phyloP scores from a whole-genome alignment of 768 basidiomycete species.

The Termitomyces sp. region DNA sequence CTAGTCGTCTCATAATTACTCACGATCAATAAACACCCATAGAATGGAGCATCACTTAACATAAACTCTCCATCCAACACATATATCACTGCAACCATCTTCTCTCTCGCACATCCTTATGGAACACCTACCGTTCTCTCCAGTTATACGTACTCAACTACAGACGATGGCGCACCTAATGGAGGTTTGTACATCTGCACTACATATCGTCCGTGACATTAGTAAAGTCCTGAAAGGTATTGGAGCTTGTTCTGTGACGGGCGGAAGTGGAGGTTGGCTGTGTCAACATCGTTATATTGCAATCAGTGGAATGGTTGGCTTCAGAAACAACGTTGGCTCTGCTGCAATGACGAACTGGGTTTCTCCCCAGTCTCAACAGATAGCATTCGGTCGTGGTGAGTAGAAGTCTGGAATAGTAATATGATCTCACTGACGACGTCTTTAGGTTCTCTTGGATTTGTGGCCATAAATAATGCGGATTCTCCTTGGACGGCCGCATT shows the following conservation, averaged over 20 bases:
- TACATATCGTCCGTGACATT: neutral
- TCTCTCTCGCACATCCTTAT: slow-evolving; percentile 63
- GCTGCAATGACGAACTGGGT: slow-evolving; percentile 51
- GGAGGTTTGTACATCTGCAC: slow-evolving; percentile 27
- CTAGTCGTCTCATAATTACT: neutral
- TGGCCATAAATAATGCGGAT: slow-evolving; percentile 64
- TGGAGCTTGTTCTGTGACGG: slow-evolving; percentile 17
- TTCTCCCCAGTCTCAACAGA: slow-evolving; percentile 49
- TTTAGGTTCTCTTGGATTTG: slow-evolving; percentile 49
- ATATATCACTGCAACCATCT: slow-evolving; percentile 53
- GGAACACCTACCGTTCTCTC: slow-evolving; percentile 62
- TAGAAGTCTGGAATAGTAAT: neutral
- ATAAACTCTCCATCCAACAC: slow-evolving; percentile 60
- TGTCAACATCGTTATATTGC: slow-evolving; percentile 62
- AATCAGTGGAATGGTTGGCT: slow-evolving; percentile 58
- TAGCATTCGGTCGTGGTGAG: slow-evolving; percentile 62
- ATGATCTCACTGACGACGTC: neutral
- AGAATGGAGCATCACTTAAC: slow-evolving; percentile 52
- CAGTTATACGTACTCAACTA: slow-evolving; percentile 45
- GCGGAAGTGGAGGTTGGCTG: slow-evolving; percentile 55
- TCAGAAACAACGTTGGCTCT: slow-evolving; percentile 52
- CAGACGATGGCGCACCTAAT: slow-evolving; percentile 57
- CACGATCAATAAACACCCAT: neutral
- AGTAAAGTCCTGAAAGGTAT: neutral
- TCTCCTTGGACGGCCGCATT: slow-evolving; percentile 51